Base-by-base conservation (phyloP, 768 basidiomycete species). In the Austroboletus eburneus region DNA sequence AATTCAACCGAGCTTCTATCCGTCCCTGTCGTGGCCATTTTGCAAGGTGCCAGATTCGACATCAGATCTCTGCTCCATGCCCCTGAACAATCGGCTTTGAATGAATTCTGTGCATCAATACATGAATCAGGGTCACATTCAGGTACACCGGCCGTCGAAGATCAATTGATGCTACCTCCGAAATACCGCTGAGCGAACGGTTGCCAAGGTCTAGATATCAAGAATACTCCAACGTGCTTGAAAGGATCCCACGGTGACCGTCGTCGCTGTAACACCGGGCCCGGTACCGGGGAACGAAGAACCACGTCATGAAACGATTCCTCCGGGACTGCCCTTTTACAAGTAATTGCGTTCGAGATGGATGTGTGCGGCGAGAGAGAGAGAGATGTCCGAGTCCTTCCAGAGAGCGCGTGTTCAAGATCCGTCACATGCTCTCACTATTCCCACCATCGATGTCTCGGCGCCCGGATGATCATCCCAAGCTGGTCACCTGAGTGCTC, bases 101-200 rank as follows among this genome's bases (percentile, higher is more conserved):
- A 59, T 59, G 58, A 59, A 62, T 36, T 37, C 39, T 54, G 52
- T 46, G 39, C 45, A 42, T 8, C 9, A 16, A 23, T 38, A 42
- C 50, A 57, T 63, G 52, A 57, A 51, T 55, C 61, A 61, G 60
- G 61, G 61, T 55, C 61, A 43, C 20, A 17, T 17, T 51, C 61
- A 52, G 58, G 55, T 52, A 57, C 58, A 23, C 21, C 32, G 16
- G 34, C 22, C 20, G 32, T 20, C 38, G 43, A 50, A 50, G 50
- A 60, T 61, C 49, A 48, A 38, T 40, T 23, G 30, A 60, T 57
- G 7, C 30, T 52, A 49, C 20, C 21, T 23, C 7, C 8, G 33
- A 12, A 33, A 40, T 13, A 40, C 8, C 17, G 2, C 13, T 25
- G 9, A 20, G 27, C 7, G 27, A 6, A 27, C 27, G 12, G 27